phyloP scores from a whole-genome alignment of 176 grass and related monocot species.

The Oryza meridionalis region DNA sequence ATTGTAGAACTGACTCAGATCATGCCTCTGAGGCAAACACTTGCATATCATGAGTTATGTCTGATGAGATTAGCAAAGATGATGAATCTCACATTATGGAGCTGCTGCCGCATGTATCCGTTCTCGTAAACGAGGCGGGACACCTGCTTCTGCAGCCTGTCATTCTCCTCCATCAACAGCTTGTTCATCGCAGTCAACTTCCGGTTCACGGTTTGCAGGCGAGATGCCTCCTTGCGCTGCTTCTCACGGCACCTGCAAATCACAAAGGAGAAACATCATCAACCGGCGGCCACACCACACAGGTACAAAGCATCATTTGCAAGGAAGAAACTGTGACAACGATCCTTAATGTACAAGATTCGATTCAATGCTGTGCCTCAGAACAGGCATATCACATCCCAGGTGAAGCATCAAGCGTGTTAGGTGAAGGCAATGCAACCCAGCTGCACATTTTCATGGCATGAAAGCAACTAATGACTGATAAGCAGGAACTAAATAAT shows the following conservation, averaged over 20 bases:
- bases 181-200: constrained; percentile 99
- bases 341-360: constrained; percentile 2
- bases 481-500: not conserved
- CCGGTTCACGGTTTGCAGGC: constrained; percentile 90
- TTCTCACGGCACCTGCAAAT: constrained; percentile 88
- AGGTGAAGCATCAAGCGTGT: constrained; percentile 28
- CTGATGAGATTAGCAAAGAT: not conserved
- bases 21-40: not conserved
- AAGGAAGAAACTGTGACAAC: constrained; percentile 35
- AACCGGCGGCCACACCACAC: too few species aligned
- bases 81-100: constrained; percentile 70
- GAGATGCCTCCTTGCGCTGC: constrained; percentile 92
- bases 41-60: not conserved
- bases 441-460: constrained; percentile 2
- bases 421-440: constrained; percentile 21
- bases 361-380: not conserved
- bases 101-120: constrained; percentile 78
- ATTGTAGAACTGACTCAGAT: not conserved
- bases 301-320: too few species aligned
- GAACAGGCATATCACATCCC: constrained; percentile 27
- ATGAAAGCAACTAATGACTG: constrained; percentile 37
- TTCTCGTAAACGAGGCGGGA: constrained; percentile 95
- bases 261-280: not conserved
- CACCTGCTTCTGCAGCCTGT: constrained; percentile 98
- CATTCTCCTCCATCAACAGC: constrained; percentile 99